A percentile compares a stretch with the other conserved stretches of the same genome.
Evolutionary conservation across 148 eudicot genomes (phyloP).

Genomic region (Rheum nobile): DNA sequence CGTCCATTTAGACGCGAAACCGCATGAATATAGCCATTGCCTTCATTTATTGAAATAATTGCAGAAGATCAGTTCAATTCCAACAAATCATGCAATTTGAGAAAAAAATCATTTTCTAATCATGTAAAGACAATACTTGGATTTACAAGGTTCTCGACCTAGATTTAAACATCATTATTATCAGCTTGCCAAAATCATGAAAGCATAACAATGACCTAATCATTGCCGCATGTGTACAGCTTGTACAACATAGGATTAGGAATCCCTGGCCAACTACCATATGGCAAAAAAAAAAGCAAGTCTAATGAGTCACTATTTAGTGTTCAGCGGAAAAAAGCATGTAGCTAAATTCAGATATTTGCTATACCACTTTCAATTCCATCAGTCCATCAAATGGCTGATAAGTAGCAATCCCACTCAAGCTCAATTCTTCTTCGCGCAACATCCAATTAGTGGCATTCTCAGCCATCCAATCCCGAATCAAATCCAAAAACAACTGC

Average conservation of each 20-base stretch:
- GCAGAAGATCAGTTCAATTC: neutral
- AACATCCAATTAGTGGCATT: slow-evolving; percentile 32
- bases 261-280: neutral
- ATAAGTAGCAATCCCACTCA: slow-evolving; percentile 59
- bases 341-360: neutral
- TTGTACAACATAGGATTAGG: neutral
- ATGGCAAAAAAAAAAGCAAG: neutral
- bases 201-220: neutral
- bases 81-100: neutral
- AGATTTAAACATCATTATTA: neutral
- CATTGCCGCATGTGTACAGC: neutral
- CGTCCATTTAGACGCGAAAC: too few relatives aligned
- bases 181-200: neutral
- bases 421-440: slow-evolving; percentile 22
- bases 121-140: neutral
- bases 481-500: slow-evolving; percentile 77
- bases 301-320: neutral
- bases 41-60: neutral
- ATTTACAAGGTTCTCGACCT: neutral
- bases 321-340: neutral
- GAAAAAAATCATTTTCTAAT: neutral
- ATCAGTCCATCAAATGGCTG: slow-evolving; percentile 73
- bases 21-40: too few relatives aligned
- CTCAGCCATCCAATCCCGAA: slow-evolving; percentile 62
- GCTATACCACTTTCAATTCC: slow-evolving; percentile 66